These are phyloP conservation scores for Termitomyces sp. DNA, from an alignment of 768 basidiomycete species.

Conservation along the genomic window DNA sequence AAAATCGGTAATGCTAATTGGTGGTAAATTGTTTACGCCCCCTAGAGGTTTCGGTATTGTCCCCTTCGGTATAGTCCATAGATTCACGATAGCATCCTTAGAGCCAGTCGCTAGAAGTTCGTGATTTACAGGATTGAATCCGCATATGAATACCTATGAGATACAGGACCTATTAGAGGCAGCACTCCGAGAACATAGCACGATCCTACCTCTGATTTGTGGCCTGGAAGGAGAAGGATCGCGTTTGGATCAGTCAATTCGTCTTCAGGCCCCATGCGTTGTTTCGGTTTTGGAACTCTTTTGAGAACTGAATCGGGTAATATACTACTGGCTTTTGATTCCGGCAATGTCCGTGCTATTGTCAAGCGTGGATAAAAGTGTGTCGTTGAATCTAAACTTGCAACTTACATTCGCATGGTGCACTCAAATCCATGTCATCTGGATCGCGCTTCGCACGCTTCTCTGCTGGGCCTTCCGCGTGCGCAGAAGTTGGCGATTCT, in stretches of 20 bases:
- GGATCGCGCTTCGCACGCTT: slow-evolving; percentile 57
- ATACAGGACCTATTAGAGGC: not conserved
- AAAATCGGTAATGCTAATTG: slow-evolving; percentile 45
- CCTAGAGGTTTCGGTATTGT: slow-evolving; percentile 45
- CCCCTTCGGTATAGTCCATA: slow-evolving; percentile 65
- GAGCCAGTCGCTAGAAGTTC: slow-evolving; percentile 74
- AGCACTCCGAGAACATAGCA: not conserved
- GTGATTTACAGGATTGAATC: slow-evolving; percentile 66
- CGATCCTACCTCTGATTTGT: slow-evolving; percentile 52
- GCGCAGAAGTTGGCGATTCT: slow-evolving; percentile 35
- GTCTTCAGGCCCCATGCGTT: slow-evolving; percentile 37
- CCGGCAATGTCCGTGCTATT: not conserved
- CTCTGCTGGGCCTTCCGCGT: slow-evolving; percentile 50
- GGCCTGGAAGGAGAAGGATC: slow-evolving; percentile 50
- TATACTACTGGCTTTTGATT: not conserved
- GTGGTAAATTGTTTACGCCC: slow-evolving; percentile 21
- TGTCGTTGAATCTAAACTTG: slow-evolving; percentile 4
- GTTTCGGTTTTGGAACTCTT: slow-evolving; percentile 29
- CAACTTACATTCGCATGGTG: slow-evolving; percentile 25
- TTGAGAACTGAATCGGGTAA: slow-evolving; percentile 6
- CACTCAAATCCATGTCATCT: slow-evolving; percentile 47
- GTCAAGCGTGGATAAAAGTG: not conserved
- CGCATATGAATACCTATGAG: slow-evolving; percentile 71
- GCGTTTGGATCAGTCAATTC: slow-evolving; percentile 35
- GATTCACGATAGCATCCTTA: slow-evolving; percentile 69